Evolutionary conservation across 2,329 filamentous ascomycete genomes (phyloP).

Genomic region (Colletotrichum somersetense): DNA sequence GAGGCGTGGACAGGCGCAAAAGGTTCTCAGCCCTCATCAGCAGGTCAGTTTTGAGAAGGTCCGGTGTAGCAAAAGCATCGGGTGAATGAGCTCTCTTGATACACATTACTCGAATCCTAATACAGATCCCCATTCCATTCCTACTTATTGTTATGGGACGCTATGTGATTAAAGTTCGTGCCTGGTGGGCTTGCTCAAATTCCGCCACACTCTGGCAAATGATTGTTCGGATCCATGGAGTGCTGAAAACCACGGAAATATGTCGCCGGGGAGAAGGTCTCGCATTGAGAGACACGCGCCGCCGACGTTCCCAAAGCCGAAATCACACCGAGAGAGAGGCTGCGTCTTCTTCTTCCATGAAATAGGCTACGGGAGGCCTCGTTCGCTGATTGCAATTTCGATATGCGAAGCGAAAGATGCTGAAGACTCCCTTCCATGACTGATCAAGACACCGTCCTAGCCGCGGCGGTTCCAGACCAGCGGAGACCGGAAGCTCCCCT

Average conservation of each 20-base stretch:
- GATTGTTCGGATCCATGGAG: background rate
- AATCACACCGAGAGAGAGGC: background rate
- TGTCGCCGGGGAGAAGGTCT: background rate
- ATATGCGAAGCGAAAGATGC: slow-evolving; percentile 17
- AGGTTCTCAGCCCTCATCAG: background rate
- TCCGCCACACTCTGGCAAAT: background rate
- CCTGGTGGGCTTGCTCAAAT: background rate
- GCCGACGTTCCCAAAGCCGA: slow-evolving; percentile 12
- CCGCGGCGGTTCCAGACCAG: slow-evolving; percentile 8
- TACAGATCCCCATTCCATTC: background rate
- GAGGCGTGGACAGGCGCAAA: background rate
- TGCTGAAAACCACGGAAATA: slow-evolving; percentile 7
- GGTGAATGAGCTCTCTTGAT: background rate
- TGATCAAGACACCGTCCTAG: slow-evolving; percentile 19
- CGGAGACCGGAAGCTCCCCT: background rate
- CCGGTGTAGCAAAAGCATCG: background rate
- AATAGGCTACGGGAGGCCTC: background rate
- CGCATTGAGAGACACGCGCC: slow-evolving; percentile 4
- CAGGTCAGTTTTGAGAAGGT: background rate
- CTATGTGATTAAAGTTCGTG: background rate
- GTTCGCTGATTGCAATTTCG: slow-evolving; percentile 21
- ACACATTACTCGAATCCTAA: slow-evolving; percentile 10
- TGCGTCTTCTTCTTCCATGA: background rate
- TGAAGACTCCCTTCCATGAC: slow-evolving; percentile 31
- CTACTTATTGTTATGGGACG: background rate